Evolutionary conservation across 169 alveolate species (phyloP), one percentile per base, ranked within the genome.

Genomic region (Plasmodium knowlesi): DNA sequence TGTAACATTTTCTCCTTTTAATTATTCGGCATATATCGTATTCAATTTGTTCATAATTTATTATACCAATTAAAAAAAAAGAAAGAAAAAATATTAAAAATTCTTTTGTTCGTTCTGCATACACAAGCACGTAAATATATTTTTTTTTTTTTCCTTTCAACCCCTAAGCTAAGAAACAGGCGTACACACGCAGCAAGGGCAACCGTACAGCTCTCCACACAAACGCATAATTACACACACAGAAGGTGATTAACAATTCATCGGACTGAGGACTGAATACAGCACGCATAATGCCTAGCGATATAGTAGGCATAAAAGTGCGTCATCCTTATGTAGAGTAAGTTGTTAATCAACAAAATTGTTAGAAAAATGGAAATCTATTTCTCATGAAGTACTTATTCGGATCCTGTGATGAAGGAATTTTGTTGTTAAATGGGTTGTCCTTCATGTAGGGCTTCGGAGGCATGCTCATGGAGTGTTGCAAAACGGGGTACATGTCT

Each of bases 381-480:
- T 53, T 85, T 85, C 37, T 85, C 14, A 85, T 9, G 41, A 67
- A 74, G 61, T 85, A 85, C 85, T 85, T 85, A 85, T 85, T 85
- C n/a, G 80, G 93, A 9, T 85, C 93, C 78, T 85, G 93, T 1
- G 93, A 67, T 22, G 93, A 67, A 8, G 85, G 81, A 19, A 85
- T 76, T 34, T 85, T 57, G 22, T 28, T 54, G 72, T 76, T 85
- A 50, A 50, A 85, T 34, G 57, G 39, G 54, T 19, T 71, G 22
- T 85, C 93, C 30, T 85, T 85, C 85, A 85, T 85, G 41, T 74
- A 85, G 12, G 85, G 70, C 50, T 85, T 85, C 5, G 93, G 57
- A 3, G 84, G 85, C 10, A 76, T 30, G 81, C 79, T 85, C 34
- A 28, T 53, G 39, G 84, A 9, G 43, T 85, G 76, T 28, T 57